A percentile compares a stretch with the other conserved stretches of the same genome.
These are phyloP conservation scores for Steccherinum ochraceum DNA, from an alignment of 768 basidiomycete species.

Conservation along the genomic window DNA sequence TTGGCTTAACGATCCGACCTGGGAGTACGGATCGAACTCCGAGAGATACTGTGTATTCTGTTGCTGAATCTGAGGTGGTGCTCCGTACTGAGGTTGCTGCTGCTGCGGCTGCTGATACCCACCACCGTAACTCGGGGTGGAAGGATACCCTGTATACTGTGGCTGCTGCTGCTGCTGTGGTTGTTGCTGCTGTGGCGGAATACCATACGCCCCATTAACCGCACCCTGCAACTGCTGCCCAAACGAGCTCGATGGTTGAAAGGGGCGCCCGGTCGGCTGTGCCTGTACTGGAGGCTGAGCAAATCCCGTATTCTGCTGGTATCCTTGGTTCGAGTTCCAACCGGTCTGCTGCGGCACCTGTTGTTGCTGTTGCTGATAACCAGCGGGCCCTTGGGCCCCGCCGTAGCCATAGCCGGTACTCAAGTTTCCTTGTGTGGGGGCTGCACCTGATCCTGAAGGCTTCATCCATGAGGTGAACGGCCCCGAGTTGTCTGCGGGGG, in stretches of 20 bases:
- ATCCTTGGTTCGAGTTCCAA: slow-evolving; percentile 13
- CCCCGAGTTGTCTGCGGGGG: slow-evolving; percentile 8
- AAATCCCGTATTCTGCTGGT: slow-evolving; percentile 16
- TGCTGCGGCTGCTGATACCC: slow-evolving; percentile 9
- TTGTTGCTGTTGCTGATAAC: slow-evolving; percentile 1
- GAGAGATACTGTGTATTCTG: slow-evolving; percentile 23
- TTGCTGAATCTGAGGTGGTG: slow-evolving; percentile 13
- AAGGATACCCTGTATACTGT: slow-evolving; percentile 23
- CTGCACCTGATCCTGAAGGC: slow-evolving; percentile 15
- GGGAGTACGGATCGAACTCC: slow-evolving; percentile 36
- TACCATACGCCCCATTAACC: slow-evolving; percentile 15
- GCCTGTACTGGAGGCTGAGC: slow-evolving; percentile 20
- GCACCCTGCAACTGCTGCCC: slow-evolving; percentile 45
- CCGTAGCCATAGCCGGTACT: slow-evolving; percentile 10
- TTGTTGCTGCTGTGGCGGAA: slow-evolving; percentile 14
- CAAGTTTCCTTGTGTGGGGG: not conserved
- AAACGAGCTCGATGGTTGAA: slow-evolving; percentile 51
- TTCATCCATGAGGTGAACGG: slow-evolving; percentile 40
- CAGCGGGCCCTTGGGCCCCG: slow-evolving; percentile 7
- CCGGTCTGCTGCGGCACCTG: slow-evolving; percentile 5
- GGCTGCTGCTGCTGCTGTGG: slow-evolving; percentile 23
- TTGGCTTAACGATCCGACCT: slow-evolving; percentile 3
- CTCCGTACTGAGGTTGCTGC: not conserved
- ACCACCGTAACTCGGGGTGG: slow-evolving; percentile 15
- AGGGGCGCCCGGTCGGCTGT: slow-evolving; percentile 27